These are phyloP conservation scores for Trichoderma afroharzianum DNA, from an alignment of 2,329 filamentous ascomycete species.

Conservation along the genomic window DNA sequence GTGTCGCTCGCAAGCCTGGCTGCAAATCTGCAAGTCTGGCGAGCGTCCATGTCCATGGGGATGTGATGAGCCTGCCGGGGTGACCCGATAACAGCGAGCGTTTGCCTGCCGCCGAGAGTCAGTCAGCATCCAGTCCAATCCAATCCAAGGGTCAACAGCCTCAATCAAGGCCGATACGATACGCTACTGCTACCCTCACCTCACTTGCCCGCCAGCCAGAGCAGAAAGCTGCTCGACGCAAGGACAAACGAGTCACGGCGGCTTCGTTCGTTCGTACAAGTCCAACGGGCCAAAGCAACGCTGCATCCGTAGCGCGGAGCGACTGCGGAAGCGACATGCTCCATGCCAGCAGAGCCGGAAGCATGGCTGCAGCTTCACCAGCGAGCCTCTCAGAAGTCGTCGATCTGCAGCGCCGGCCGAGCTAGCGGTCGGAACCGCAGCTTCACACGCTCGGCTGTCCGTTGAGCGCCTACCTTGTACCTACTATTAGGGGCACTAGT, in stretches of 20 bases:
- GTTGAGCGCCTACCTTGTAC: neutral
- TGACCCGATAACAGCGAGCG: neutral
- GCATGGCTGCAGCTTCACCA: slow-evolving; percentile 6
- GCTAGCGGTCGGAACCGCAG: slow-evolving; percentile 14
- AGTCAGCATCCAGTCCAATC: neutral
- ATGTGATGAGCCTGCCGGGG: neutral
- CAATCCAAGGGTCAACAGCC: neutral
- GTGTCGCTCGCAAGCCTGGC: slow-evolving; percentile 5
- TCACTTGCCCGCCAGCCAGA: neutral
- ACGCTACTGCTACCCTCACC: neutral
- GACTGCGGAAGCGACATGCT: slow-evolving; percentile 7
- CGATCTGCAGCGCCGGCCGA: slow-evolving; percentile 14
- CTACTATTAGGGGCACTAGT: neutral
- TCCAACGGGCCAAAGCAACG: neutral
- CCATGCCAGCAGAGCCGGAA: neutral
- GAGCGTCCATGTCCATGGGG: neutral
- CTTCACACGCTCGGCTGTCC: slow-evolving; percentile 8
- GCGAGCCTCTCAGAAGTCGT: slow-evolving; percentile 6
- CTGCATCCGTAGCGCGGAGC: slow-evolving; percentile 13
- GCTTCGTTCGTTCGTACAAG: neutral
- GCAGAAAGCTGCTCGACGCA: neutral
- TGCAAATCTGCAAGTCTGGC: neutral
- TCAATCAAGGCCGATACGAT: neutral
- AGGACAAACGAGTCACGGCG: neutral
- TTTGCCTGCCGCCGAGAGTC: neutral